Evolutionary conservation across 2,329 filamentous ascomycete genomes (phyloP).

Genomic region (Ciborinia camelliae): DNA sequence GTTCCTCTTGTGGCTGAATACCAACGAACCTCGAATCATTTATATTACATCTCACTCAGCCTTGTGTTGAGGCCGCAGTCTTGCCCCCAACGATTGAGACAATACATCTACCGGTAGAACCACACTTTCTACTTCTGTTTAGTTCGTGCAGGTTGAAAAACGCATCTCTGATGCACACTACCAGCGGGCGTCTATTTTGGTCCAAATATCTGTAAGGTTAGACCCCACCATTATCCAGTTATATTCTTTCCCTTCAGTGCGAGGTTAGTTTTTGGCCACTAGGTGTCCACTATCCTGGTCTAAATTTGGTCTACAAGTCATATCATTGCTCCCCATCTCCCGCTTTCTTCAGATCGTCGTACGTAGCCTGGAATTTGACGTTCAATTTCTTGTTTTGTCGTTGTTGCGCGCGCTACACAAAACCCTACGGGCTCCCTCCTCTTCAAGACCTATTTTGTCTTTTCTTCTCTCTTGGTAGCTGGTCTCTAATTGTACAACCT

Average conservation of each 20-base stretch:
- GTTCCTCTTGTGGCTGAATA: neutral
- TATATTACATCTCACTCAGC: conserved; percentile 23
- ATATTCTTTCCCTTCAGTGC: conserved; percentile 22
- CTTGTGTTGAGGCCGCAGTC: conserved; percentile 24
- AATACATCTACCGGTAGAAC: conserved; percentile 18
- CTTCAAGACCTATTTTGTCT: conserved; percentile 27
- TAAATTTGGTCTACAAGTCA: conserved; percentile 25
- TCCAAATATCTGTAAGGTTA: conserved; percentile 21
- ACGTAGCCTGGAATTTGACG: conserved; percentile 30
- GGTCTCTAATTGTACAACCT: conserved; percentile 36
- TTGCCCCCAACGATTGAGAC: conserved; percentile 16
- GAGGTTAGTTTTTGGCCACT: conserved; percentile 24
- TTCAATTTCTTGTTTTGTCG: conserved; percentile 32
- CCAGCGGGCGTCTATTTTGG: conserved; percentile 35
- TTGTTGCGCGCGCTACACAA: conserved; percentile 35
- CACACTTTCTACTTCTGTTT: conserved; percentile 8
- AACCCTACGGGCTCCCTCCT: conserved; percentile 33
- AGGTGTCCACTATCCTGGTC: conserved; percentile 17
- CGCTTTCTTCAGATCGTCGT: conserved; percentile 26
- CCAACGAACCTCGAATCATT: neutral
- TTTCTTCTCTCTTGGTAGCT: conserved; percentile 36
- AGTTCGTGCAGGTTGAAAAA: conserved; percentile 6
- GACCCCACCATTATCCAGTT: conserved; percentile 27
- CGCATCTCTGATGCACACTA: conserved; percentile 21
- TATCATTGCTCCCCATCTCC: conserved; percentile 29